These are phyloP conservation scores for Eutypella sp. DNA, from an alignment of 2,329 filamentous ascomycete species.

Conservation along the genomic window DNA sequence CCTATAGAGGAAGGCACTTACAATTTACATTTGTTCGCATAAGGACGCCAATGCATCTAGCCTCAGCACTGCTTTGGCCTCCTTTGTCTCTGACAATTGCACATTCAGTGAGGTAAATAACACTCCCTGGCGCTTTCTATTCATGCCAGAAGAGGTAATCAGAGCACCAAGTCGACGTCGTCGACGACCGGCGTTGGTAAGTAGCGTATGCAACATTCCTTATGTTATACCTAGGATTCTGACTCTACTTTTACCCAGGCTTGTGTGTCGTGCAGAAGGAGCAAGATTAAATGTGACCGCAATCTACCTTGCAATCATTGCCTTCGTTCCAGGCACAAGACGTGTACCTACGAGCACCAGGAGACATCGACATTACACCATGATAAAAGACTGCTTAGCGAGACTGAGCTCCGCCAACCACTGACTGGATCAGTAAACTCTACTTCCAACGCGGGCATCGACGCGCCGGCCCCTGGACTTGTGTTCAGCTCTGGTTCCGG, in stretches of 20 bases:
- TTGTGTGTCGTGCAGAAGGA: conserved; percentile 52
- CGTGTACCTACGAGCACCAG: conserved; percentile 42
- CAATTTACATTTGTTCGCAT: too few relatives aligned
- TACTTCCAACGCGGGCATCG: background rate
- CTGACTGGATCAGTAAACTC: conserved; percentile 3
- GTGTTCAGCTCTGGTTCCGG: too few relatives aligned
- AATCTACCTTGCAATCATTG: conserved; percentile 56
- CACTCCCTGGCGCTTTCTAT: too few relatives aligned
- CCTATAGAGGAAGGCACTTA: too few relatives aligned
- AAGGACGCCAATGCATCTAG: too few relatives aligned
- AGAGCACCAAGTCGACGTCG: too few relatives aligned
- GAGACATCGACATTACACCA: conserved; percentile 11
- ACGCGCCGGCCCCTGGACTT: background rate
- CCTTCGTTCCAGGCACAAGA: conserved; percentile 47
- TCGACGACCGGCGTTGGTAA: background rate
- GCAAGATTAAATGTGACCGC: conserved; percentile 59
- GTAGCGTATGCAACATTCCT: background rate
- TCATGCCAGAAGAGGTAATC: too few relatives aligned
- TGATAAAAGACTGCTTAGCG: conserved; percentile 14
- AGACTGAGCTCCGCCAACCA: conserved; percentile 1
- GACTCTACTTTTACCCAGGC: conserved; percentile 44
- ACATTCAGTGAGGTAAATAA: too few relatives aligned
- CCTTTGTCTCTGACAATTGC: too few relatives aligned
- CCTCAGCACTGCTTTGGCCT: too few relatives aligned
- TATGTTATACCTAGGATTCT: conserved; percentile 16